Base-by-base conservation (phyloP, 2,329 filamentous ascomycete genomes). In the Sporothrix brasiliensis region DNA sequence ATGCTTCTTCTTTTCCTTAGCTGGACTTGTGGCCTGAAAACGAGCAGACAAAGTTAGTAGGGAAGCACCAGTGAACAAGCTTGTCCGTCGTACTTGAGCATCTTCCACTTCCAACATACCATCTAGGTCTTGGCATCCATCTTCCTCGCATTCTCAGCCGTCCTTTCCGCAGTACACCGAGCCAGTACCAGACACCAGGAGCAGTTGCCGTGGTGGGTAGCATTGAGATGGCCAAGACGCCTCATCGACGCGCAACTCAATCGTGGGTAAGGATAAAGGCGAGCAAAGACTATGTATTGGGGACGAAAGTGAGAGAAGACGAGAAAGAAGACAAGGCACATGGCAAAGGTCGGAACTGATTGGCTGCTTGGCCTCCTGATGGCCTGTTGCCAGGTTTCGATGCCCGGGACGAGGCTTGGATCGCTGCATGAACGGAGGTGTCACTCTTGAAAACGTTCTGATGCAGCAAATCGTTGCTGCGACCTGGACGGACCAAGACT, bases 201-300 rank as follows among this genome's bases (percentile, higher is more conserved):
- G 27, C 39, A 68, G 30, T 30, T 16, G 14, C 19, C 41, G 9
- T 56, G 34, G 52, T 16, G 39, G n/a, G 52, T 44, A 68, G 66
- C 52, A 68, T 34, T 44, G 41, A 21, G 10, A 16, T 50, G 50
- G 34, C 39, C 53, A 50, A 50, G 67, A 58, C 27, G 67, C 67
- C 53, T 68, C 67, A 60, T 68, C 41, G 67, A 68, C 67, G 41
- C 52, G 53, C 66, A 53, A 27, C 66, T 56, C 52, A 53, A 67
- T 53, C 65, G 54, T 11, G 49, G 63, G n/a, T 30, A 7, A n/a
- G 24, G 39, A 24, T 9, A 30, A 16, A 53, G 50, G 47, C 47
- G 30, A 56, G 27, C 11, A 34, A 30, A 24, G 27, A 30, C 21
- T 4, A 44, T 4, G 39, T 34, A 34, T 34, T 34, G 34, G 34